Evolutionary conservation across 2,329 filamentous ascomycete genomes (phyloP).

Genomic region (Beauveria scarabaeidicola): DNA sequence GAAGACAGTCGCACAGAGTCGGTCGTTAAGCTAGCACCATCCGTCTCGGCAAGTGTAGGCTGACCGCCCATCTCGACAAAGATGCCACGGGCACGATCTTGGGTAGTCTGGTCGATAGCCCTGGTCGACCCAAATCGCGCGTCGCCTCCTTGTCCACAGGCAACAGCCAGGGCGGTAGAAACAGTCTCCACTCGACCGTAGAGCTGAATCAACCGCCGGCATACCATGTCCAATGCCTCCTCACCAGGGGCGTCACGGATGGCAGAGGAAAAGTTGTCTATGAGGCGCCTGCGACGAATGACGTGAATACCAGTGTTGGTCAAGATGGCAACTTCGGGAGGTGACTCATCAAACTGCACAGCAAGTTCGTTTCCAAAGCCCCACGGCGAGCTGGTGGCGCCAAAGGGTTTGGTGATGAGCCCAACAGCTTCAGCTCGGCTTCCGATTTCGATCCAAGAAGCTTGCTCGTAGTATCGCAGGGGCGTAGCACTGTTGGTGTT

Average conservation of each 20-base stretch:
- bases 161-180: constrained; percentile 84
- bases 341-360: constrained; percentile 81
- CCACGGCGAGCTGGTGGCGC: constrained; percentile 55
- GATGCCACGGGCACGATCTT: constrained; percentile 74
- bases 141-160: constrained; percentile 87
- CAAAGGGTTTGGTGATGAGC: constrained; percentile 63
- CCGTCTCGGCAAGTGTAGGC: constrained; percentile 69
- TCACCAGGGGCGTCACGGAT: constrained; percentile 65
- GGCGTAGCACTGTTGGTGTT: constrained; percentile 42
- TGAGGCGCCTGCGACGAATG: constrained; percentile 71
- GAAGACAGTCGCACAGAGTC: constrained; percentile 84
- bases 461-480: constrained; percentile 66
- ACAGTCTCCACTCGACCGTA: constrained; percentile 88
- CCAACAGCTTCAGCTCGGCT: constrained; percentile 71
- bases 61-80: constrained; percentile 93
- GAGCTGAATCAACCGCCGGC: constrained; percentile 72
- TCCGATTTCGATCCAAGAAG: constrained; percentile 63
- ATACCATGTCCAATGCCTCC: constrained; percentile 72
- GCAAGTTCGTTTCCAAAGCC: constrained; percentile 94
- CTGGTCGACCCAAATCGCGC: constrained; percentile 60
- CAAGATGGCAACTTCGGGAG: constrained; percentile 79
- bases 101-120: constrained; percentile 73
- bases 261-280: constrained; percentile 83
- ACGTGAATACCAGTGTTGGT: constrained; percentile 88
- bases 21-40: constrained; percentile 62